Evolutionary conservation across 2,329 filamentous ascomycete species (phyloP), one percentile per base, ranked within the genome.

Genomic region (Trichoderma sp.): DNA sequence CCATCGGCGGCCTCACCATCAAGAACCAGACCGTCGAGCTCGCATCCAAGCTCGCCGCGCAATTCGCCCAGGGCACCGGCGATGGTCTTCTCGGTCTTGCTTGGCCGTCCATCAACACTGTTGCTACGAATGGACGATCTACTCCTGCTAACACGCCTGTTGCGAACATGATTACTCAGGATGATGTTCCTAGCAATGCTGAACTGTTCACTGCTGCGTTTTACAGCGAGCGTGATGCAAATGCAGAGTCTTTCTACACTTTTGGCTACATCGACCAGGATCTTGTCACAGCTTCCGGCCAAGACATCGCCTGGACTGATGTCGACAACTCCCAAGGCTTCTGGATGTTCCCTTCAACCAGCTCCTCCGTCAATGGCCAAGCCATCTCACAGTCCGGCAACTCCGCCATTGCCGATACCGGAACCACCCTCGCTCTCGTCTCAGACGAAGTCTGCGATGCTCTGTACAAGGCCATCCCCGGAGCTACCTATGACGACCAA

Each of bases 261-360:
- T 95, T 95, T 79, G 94, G 94, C 76, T 88, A 83, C 78, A 91
- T 95, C 80, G 92, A 95, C 81, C 80, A 79, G 1, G 91, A 90
- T 85, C 68, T 72, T 4, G 59, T 72, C 38, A 85, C 85, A 72
- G 91, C 93, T 79, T 93, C 93, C 81, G 86, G 83, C 3, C 93
- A 93, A 35, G 80, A 87, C 3, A 88, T 95, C 79, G 83, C 87
- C 24, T 94, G 91, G 81, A 86, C 91, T n/a, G 85, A 88, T 12
- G 87, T 94, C 77, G 89, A 94, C 81, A 87, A 86, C 29, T 87
- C 86, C 14, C 84, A 86, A 29, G 93, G 93, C 8, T 94, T 91
- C 85, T 95, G 93, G 93, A 67, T 72, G 35, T 81, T 79, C 63
- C 78, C 77, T 1, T 77, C 78, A 11, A 74, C 53, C 8, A 78